These are phyloP conservation scores for Fistulina hepatica DNA, from an alignment of 1,284 basidiomycete genomes.

Conservation along the genomic window DNA sequence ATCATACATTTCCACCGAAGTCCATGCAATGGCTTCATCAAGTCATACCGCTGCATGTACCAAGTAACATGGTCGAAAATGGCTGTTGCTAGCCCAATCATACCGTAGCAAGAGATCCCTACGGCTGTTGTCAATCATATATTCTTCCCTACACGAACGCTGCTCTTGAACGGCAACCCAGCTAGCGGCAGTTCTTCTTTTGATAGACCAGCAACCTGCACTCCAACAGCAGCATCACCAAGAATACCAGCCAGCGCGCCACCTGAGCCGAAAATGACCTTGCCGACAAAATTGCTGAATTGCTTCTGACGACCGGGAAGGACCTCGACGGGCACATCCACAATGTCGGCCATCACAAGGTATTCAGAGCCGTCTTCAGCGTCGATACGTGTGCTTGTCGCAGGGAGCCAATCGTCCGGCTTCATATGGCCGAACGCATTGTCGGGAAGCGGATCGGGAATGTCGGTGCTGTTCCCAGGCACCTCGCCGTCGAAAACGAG, in stretches of 20 bases:
- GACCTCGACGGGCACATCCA: constrained; percentile 63
- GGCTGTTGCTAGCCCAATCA: too few species aligned
- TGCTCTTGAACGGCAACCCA: constrained; percentile 57
- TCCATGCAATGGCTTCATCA: too few species aligned
- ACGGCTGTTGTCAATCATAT: too few species aligned
- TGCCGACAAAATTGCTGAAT: constrained; percentile 62
- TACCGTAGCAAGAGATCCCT: too few species aligned
- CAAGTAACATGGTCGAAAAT: neutral
- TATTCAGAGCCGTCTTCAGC: constrained; percentile 40
- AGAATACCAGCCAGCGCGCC: constrained; percentile 62
- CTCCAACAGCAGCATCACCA: constrained; percentile 51
- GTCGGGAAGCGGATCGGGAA: constrained; percentile 50
- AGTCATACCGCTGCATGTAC: neutral
- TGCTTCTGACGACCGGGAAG: constrained; percentile 62
- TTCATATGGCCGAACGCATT: constrained; percentile 63
- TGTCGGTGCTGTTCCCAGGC: constrained; percentile 29
- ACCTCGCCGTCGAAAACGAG: constrained; percentile 64
- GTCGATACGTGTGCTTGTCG: constrained; percentile 35
- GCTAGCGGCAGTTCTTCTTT: constrained; percentile 43
- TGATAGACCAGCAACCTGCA: constrained; percentile 45
- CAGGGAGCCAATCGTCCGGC: constrained; percentile 55
- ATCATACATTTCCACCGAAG: too few species aligned
- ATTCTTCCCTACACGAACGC: constrained; percentile 54
- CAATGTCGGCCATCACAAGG: constrained; percentile 48
- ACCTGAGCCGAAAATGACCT: constrained; percentile 56